These are phyloP conservation scores for Heimioporus sp. DNA, from an alignment of 768 basidiomycete genomes.

Conservation along the genomic window DNA sequence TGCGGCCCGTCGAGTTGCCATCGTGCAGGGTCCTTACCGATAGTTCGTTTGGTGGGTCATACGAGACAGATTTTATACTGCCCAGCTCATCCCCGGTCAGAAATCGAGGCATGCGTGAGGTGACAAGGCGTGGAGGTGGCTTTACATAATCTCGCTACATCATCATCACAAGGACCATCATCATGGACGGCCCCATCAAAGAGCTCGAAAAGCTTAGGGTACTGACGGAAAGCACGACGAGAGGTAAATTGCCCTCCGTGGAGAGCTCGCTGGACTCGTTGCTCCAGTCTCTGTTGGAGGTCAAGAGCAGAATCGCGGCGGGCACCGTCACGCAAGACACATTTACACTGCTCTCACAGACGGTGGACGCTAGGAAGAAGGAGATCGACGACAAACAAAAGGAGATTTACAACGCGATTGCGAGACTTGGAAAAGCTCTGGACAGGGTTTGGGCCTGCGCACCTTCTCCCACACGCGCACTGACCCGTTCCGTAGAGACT, in stretches of 20 bases:
- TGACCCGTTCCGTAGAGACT: constrained; percentile 48
- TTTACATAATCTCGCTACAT: neutral
- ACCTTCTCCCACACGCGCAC: neutral
- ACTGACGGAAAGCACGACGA: constrained; percentile 44
- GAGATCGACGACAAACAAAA: constrained; percentile 88
- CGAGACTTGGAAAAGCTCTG: constrained; percentile 78
- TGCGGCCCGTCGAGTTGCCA: constrained; percentile 32
- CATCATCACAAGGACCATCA: constrained; percentile 11
- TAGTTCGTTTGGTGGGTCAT: constrained; percentile 35
- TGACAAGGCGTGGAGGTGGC: constrained; percentile 12
- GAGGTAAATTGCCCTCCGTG: constrained; percentile 55
- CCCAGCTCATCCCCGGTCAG: constrained; percentile 79
- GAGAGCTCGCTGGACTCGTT: constrained; percentile 63
- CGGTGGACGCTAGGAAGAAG: constrained; percentile 72
- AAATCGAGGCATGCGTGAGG: constrained; percentile 60
- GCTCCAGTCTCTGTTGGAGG: constrained; percentile 53
- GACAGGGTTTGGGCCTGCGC: constrained; percentile 69
- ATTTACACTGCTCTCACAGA: constrained; percentile 49
- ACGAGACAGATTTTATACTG: constrained; percentile 61
- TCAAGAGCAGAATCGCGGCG: constrained; percentile 50
- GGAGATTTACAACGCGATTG: constrained; percentile 76
- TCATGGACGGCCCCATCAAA: constrained; percentile 74
- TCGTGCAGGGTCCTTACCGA: constrained; percentile 34
- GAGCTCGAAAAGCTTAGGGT: constrained; percentile 78
- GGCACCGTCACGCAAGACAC: constrained; percentile 49